These are phyloP conservation scores for Cucumis cinereus DNA, from an alignment of 306 rosid species.

Conservation along the genomic window DNA sequence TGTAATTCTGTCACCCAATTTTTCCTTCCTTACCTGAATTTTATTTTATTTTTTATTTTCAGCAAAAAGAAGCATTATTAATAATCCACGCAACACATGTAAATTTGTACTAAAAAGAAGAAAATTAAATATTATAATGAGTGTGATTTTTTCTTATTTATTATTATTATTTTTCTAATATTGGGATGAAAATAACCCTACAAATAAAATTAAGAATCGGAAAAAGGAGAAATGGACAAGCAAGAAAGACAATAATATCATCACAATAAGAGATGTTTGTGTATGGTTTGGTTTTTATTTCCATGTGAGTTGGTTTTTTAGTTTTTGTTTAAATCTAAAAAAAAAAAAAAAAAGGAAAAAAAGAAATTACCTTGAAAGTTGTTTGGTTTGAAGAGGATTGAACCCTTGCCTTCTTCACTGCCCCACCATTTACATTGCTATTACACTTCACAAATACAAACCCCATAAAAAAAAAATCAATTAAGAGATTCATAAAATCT, in stretches of 20 bases:
- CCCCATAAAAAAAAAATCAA: neutral
- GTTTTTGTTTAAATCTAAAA: neutral
- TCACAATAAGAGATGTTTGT: conserved; percentile 20
- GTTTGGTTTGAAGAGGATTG: conserved; percentile 63
- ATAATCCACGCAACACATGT: neutral
- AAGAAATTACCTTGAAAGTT: conserved; percentile 66
- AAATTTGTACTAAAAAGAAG: neutral
- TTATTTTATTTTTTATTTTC: neutral
- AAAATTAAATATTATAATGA: neutral
- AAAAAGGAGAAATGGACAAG: conserved; percentile 34
- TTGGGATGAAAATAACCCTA: conserved; percentile 1
- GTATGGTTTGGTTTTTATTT: conserved; percentile 12
- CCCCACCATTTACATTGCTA: conserved; percentile 73
- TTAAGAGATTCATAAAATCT: neutral
- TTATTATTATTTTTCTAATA: neutral
- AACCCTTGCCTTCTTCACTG: conserved; percentile 87
- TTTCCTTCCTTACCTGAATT: conserved; percentile 95
- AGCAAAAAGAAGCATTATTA: conserved; percentile 1
- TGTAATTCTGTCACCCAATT: conserved; percentile 97
- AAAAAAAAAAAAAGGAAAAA: too few species aligned
- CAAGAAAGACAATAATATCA: conserved; percentile 60
- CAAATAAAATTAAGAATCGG: neutral
- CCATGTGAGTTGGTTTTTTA: conserved; percentile 6
- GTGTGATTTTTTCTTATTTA: neutral
- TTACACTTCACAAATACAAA: conserved; percentile 38